Percentiles rank a stretch among this genome's conserved stretches.
These are phyloP conservation scores for Candida railenensis DNA, from an alignment of 805 yeast genomes.

Conservation along the genomic window DNA sequence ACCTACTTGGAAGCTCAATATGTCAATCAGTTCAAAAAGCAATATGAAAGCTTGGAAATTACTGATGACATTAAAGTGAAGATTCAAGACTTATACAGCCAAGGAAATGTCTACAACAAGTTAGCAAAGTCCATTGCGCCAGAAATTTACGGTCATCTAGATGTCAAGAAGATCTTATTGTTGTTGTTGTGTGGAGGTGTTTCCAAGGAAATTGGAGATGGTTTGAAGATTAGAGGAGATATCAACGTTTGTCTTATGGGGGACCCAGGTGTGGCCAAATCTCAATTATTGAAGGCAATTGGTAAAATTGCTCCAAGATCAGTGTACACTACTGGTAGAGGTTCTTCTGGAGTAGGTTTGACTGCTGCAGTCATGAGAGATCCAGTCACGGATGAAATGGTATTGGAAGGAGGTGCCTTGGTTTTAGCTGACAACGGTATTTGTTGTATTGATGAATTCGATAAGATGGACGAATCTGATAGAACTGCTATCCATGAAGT, in stretches of 20 bases:
- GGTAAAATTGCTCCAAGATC: conserved; percentile 94
- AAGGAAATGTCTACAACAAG: conserved; percentile 75
- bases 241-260: conserved; percentile 96
- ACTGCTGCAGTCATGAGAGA: conserved; percentile 99
- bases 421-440: conserved; percentile 97
- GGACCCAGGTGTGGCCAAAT: conserved; percentile 99
- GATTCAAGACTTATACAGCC: conserved; percentile 52
- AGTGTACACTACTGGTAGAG: conserved; percentile 96
- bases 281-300: conserved; percentile 89
- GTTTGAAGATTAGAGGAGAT: conserved; percentile 96
- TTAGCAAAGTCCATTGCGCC: conserved; percentile 93
- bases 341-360: conserved; percentile 97
- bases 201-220: conserved; percentile 91
- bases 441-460: conserved; percentile 98
- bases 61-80: conserved; percentile 55
- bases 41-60: conserved; percentile 65
- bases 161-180: conserved; percentile 87
- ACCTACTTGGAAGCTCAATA: conserved; percentile 88
- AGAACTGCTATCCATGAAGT: conserved; percentile 98
- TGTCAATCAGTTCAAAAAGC: conserved; percentile 84
- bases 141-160: conserved; percentile 91
- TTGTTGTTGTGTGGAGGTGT: conserved; percentile 92
- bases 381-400: conserved; percentile 98
- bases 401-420: conserved; percentile 96
- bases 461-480: conserved; percentile 96